These are phyloP conservation scores for Coix lacrymajobi DNA, from an alignment of 176 grass and related monocot species.

Conservation along the genomic window DNA sequence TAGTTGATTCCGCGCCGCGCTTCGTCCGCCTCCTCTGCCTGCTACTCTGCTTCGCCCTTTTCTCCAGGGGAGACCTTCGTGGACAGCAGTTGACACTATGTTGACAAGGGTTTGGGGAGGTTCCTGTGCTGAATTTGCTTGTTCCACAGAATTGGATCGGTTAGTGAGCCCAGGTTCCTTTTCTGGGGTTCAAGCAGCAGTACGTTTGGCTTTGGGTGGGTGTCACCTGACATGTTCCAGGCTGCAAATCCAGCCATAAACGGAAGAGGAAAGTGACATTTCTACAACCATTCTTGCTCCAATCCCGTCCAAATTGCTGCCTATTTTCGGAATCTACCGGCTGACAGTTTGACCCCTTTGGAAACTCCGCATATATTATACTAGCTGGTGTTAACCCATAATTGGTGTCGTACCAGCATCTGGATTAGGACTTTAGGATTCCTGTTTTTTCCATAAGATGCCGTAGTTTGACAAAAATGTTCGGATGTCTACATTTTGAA, in stretches of 20 bases:
- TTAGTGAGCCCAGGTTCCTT: not conserved
- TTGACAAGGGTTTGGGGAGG: not conserved
- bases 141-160: not conserved
- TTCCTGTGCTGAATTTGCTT: not conserved
- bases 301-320: not conserved
- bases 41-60: not conserved
- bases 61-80: not conserved
- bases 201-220: not conserved
- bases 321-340: not conserved
- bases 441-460: not conserved
- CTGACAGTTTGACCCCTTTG: not conserved
- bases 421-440: not conserved
- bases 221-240: not conserved
- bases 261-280: not conserved
- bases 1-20: not conserved
- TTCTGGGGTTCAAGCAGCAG: not conserved
- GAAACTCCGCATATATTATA: not conserved
- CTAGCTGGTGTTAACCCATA: no score
- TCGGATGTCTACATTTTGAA: not conserved
- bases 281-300: not conserved
- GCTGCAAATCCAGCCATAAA: not conserved
- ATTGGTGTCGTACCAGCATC: no score
- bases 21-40: not conserved
- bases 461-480: not conserved
- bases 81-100: not conserved